Evolutionary conservation across 2,329 filamentous ascomycete genomes (phyloP).

Genomic region (Dothidotthia symphoricarpi): DNA sequence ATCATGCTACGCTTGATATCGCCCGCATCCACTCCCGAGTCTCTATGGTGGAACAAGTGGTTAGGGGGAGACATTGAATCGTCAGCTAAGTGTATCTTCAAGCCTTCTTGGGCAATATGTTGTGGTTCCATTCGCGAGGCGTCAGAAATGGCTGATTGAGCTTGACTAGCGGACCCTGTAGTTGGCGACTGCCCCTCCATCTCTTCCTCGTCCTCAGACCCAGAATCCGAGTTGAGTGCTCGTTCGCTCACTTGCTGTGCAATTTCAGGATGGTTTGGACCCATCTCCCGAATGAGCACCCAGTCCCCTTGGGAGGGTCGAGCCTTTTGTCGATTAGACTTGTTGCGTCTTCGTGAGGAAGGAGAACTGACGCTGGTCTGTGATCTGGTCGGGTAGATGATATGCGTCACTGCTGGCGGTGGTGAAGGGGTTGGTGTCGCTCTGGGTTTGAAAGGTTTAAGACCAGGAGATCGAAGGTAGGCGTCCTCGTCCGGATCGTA

Average conservation of each 20-base stretch:
- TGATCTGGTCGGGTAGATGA: constrained; percentile 12
- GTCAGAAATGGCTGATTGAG: constrained; percentile 7
- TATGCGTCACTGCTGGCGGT: constrained; percentile 37
- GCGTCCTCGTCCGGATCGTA: constrained; percentile 55
- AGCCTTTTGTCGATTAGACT: constrained; percentile 54
- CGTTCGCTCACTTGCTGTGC: constrained; percentile 56
- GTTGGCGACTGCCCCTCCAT: constrained; percentile 23
- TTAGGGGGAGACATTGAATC: too few relatives aligned
- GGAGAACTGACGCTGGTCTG: constrained; percentile 44
- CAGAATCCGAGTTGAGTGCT: constrained; percentile 50
- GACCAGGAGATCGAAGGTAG: constrained; percentile 43
- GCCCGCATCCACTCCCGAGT: constrained; percentile 4
- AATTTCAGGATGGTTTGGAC: constrained; percentile 64
- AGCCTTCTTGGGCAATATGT: constrained; percentile 19
- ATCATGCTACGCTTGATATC: constrained; percentile 1
- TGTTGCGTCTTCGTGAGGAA: constrained; percentile 48
- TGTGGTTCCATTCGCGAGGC: constrained; percentile 12
- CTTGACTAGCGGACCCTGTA: neutral
- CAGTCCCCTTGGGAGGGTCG: constrained; percentile 61
- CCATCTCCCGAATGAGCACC: constrained; percentile 65
- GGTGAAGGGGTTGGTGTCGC: constrained; percentile 55
- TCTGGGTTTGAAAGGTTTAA: constrained; percentile 45
- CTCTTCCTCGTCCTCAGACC: constrained; percentile 48
- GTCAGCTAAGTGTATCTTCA: neutral
- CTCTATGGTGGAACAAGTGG: neutral